Evolutionary conservation across 148 eudicot species (phyloP).

Genomic region (Rhododendron williamsianum): DNA sequence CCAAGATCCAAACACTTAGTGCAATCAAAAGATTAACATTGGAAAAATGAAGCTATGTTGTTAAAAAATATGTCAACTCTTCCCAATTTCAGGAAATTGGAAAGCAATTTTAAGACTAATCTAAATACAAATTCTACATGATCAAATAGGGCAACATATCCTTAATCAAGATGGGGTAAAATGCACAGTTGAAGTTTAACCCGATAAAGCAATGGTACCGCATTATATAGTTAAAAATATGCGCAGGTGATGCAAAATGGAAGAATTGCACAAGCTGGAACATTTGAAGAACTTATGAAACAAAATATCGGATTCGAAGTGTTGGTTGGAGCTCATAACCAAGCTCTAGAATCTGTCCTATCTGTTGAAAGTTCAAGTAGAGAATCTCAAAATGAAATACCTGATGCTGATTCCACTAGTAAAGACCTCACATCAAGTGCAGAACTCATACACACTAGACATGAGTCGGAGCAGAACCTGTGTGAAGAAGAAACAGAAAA

Average conservation of each 20-base stretch:
- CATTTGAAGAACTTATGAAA: conserved; percentile 66
- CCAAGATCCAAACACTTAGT: not conserved
- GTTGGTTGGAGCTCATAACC: conserved; percentile 88
- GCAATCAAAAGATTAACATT: not conserved
- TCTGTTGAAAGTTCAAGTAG: conserved; percentile 54
- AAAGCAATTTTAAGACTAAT: not conserved
- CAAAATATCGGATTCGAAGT: conserved; percentile 85
- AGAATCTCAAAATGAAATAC: conserved; percentile 28
- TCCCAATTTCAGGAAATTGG: not conserved
- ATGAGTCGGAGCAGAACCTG: conserved; percentile 55
- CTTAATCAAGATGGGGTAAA: not conserved
- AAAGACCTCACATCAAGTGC: conserved; percentile 29
- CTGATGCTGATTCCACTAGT: conserved; percentile 24
- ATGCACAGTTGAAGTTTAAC: not conserved
- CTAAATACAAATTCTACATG: not conserved
- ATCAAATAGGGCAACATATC: not conserved
- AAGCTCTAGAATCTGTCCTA: conserved; percentile 81
- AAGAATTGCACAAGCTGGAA: conserved; percentile 81
- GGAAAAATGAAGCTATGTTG: not conserved
- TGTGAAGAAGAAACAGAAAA: conserved; percentile 52
- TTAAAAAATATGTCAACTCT: not conserved
- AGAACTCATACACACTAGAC: conserved; percentile 43
- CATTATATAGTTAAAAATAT: not conserved
- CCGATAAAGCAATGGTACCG: not conserved
- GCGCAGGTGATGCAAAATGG: conserved; percentile 94